Percentiles rank a stretch among this genome's conserved stretches.
phyloP scores from a whole-genome alignment of 2,329 filamentous ascomycete species.

The Colletotrichum cordylinicola region DNA sequence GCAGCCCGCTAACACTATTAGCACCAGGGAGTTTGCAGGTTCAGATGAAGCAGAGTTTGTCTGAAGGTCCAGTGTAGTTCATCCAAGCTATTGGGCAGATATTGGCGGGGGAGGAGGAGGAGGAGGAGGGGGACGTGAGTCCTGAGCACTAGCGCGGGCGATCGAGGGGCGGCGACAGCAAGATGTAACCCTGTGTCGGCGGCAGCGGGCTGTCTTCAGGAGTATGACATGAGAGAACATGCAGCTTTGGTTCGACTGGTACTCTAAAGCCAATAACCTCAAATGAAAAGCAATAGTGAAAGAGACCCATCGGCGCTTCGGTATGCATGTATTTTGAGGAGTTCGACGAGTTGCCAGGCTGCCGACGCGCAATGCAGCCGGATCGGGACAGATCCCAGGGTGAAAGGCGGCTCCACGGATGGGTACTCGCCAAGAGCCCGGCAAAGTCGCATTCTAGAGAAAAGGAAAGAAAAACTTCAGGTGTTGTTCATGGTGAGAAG shows the following conservation, averaged over 20 bases:
- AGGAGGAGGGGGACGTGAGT: not conserved
- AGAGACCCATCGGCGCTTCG: not conserved
- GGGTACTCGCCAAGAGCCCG: not conserved
- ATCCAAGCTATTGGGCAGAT: not conserved
- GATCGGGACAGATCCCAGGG: not conserved
- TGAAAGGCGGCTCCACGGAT: not conserved
- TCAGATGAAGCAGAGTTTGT: slow-evolving; percentile 7
- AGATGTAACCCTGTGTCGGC: not conserved
- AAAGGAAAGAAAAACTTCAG: not conserved
- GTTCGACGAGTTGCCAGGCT: not conserved
- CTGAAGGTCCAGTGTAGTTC: not conserved
- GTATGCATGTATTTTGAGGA: not conserved
- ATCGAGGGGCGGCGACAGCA: not conserved
- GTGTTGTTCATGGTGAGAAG: not conserved
- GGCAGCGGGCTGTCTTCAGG: not conserved
- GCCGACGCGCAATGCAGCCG: not conserved
- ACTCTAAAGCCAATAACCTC: not conserved
- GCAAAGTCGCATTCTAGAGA: not conserved
- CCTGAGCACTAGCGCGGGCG: not conserved
- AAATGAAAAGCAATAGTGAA: not conserved
- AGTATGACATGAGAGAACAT: not conserved
- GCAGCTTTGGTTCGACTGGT: not conserved
- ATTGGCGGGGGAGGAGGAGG: not conserved
- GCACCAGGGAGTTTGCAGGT: not conserved
- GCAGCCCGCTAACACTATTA: not conserved